Base-by-base conservation (phyloP, 1,139 yeast species). In the Zygosaccharomyces pseudobailii region DNA sequence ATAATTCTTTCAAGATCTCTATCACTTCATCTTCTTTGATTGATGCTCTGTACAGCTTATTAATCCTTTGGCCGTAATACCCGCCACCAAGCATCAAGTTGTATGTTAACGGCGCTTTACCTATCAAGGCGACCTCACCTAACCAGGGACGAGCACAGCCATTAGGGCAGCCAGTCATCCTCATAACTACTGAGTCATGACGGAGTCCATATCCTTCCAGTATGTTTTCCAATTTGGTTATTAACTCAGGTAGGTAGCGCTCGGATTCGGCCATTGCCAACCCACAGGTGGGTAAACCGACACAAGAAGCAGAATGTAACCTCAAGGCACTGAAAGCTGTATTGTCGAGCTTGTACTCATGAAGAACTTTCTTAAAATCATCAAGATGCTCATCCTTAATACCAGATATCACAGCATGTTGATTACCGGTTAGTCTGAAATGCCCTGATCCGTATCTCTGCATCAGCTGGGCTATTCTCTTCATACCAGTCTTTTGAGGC, bases 61-160 rank as follows among this genome's bases (percentile, higher is more conserved):
- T 92, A 61, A 92, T 73, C 66, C 98, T 81, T 70, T 88, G 86
- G 54, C 98, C 98, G 62, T 85, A 87, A 69, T 85, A 92, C 36
- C 97, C 96, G 65, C 98, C 98, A 59, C 98, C 98, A 59, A 92
- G 78, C 88, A 89, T 78, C 70, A 92, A 76, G 69, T 92, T 92
- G 71, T 92, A 92, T 9, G 95, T 90, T 45, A 95, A 96, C 53
- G 76, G 80, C 0, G 97, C 97, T 69, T 92, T 92, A 69, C 98
- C 98, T 46, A 92, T 95, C 52, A 88, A 75, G 0, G 97, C 97
- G 49, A 92, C 81, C 70, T 92, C 98, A 3, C 97, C 97, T 46
- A 92, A 73, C 97, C 97, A 92, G 21, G 97, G 97, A 69, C 98
- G 82, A 24, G 98, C 92, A 75, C 98, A 92, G 56, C 97, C 98